Evolutionary conservation across 345 rosid genomes (phyloP).

Genomic region (Eucalyptus albens): DNA sequence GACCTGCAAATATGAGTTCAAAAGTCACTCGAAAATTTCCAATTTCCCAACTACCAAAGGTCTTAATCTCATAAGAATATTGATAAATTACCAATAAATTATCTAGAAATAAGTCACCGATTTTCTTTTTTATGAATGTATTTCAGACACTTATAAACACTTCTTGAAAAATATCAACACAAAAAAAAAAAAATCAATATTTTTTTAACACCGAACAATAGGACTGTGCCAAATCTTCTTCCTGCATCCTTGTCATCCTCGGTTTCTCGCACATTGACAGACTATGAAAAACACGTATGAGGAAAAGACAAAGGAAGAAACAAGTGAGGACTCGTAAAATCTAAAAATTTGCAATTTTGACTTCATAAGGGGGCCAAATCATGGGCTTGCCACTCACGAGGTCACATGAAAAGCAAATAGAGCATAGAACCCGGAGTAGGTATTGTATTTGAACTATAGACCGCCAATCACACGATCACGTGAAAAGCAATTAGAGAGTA

Average conservation of each 20-base stretch:
- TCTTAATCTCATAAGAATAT: not conserved
- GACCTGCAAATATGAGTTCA: not conserved
- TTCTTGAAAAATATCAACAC: not conserved
- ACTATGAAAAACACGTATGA: not conserved
- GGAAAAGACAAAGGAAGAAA: not conserved
- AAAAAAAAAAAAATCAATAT: not conserved
- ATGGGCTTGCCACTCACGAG: not conserved
- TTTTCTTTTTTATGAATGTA: not conserved
- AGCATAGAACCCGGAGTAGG: not conserved
- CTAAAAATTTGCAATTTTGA: not conserved
- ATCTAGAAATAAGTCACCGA: not conserved
- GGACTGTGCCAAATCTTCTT: not conserved
- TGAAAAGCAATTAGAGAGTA: not conserved
- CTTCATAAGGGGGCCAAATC: not conserved
- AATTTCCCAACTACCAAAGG: not conserved
- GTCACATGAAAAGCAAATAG: not conserved
- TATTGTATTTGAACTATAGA: not conserved
- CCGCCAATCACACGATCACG: not conserved
- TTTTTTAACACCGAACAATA: not conserved
- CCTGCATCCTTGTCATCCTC: not conserved
- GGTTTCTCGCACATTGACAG: not conserved
- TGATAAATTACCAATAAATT: not conserved
- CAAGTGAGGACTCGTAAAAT: not conserved
- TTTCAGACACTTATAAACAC: not conserved
- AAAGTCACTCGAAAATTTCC: not conserved